Evolutionary conservation across 2,329 filamentous ascomycete genomes (phyloP).

Genomic region (Xylaria sp.): DNA sequence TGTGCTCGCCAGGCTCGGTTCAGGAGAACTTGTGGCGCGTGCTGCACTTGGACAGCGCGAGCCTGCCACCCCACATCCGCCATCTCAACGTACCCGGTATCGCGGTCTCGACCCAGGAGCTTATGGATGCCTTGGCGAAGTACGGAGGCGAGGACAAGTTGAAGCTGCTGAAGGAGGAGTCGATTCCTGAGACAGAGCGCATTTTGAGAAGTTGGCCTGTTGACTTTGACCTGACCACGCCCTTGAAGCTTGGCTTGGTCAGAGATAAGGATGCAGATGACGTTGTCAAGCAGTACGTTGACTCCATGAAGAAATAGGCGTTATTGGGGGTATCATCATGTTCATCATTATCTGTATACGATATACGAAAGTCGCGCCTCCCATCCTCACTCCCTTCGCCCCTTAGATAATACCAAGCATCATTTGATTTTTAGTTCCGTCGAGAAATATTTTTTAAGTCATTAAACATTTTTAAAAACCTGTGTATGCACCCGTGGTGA

Average conservation of each 20-base stretch:
- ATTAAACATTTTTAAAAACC: not conserved
- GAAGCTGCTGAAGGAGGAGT: constrained; percentile 48
- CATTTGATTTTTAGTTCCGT: too few species aligned
- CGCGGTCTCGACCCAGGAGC: constrained; percentile 52
- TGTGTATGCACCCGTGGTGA: constrained; percentile 21
- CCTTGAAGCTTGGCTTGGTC: constrained; percentile 46
- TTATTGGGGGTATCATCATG: too few species aligned
- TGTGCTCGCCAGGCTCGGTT: constrained; percentile 49
- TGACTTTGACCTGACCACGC: constrained; percentile 48
- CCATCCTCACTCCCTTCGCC: too few species aligned
- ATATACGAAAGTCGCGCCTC: too few species aligned
- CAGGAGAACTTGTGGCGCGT: constrained; percentile 49
- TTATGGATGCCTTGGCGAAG: constrained; percentile 53
- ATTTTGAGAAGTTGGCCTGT: constrained; percentile 58
- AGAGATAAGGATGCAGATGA: constrained; percentile 49
- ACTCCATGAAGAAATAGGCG: constrained; percentile 28
- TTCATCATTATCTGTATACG: too few species aligned
- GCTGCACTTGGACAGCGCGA: constrained; percentile 35
- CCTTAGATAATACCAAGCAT: too few species aligned
- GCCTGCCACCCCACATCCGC: constrained; percentile 43
- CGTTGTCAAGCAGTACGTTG: constrained; percentile 52
- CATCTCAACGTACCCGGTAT: constrained; percentile 55
- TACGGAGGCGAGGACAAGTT: constrained; percentile 52
- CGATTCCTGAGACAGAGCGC: constrained; percentile 47
- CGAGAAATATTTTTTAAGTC: not conserved